These are phyloP conservation scores for Coemansia sp. DNA, from an alignment of 192 early-diverging fungal genomes.

Conservation along the genomic window DNA sequence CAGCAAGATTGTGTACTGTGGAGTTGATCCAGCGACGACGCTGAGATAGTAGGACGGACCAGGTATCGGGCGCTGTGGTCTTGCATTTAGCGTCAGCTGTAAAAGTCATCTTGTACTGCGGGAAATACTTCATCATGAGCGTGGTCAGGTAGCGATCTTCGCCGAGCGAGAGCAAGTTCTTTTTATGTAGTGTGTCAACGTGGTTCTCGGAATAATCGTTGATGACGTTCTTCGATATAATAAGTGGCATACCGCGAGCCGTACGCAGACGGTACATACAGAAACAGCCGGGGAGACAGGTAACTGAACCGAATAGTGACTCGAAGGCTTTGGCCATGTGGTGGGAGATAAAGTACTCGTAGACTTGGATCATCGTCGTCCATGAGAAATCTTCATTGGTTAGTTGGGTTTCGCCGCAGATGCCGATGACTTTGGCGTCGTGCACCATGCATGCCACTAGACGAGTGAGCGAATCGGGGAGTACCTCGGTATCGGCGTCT, in stretches of 20 bases:
- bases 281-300: slow-evolving; percentile 99
- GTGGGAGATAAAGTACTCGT: slow-evolving; percentile 98
- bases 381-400: slow-evolving; percentile 92
- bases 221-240: slow-evolving; percentile 83
- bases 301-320: slow-evolving; percentile 96
- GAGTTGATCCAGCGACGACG: slow-evolving; percentile 99
- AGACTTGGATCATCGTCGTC: slow-evolving; percentile 99
- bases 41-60: slow-evolving; percentile 95
- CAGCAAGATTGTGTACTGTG: slow-evolving; percentile 97
- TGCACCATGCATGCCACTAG: slow-evolving; percentile 93
- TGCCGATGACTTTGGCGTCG: slow-evolving; percentile 90
- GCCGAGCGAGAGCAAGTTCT: slow-evolving; percentile 97
- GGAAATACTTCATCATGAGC: slow-evolving; percentile 97
- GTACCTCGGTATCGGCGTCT: slow-evolving; percentile 95
- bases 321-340: slow-evolving; percentile 97
- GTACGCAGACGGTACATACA: slow-evolving; percentile 98
- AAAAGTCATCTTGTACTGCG: slow-evolving; percentile 93
- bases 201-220: slow-evolving; percentile 89
- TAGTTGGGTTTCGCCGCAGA: slow-evolving; percentile 95
- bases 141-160: slow-evolving; percentile 99
- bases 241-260: slow-evolving; percentile 86
- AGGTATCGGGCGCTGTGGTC: slow-evolving; percentile 95
- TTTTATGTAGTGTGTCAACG: slow-evolving; percentile 97
- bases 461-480: slow-evolving; percentile 90
- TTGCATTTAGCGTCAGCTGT: slow-evolving; percentile 92